Conservation (phyloP, 257 asterid genomes). For the Primulina tabacum region DNA sequence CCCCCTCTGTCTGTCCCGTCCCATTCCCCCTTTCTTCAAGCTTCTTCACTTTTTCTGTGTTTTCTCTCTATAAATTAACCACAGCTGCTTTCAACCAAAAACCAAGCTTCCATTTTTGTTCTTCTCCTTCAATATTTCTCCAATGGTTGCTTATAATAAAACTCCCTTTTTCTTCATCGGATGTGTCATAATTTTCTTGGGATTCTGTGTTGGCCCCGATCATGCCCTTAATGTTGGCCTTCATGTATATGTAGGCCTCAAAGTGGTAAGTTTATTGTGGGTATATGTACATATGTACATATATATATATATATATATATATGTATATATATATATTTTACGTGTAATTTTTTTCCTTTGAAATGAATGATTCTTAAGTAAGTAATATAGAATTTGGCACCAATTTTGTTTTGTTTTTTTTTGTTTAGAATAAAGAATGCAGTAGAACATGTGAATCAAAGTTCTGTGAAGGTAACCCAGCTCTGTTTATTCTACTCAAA, state of each 20-base stretch:
- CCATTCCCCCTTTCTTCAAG: slow-evolving; percentile 8
- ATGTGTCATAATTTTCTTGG: slow-evolving; percentile 13
- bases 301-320: too few relatives aligned
- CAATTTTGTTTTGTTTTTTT: background rate
- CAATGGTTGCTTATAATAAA: slow-evolving; percentile 28
- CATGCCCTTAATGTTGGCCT: slow-evolving; percentile 60
- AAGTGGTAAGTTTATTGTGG: slow-evolving; percentile 34
- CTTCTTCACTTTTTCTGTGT: slow-evolving; percentile 28
- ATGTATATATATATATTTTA: background rate
- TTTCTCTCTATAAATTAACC: slow-evolving; percentile 33
- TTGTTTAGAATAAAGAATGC: slow-evolving; percentile 57
- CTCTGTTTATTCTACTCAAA: background rate
- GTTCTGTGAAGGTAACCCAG: slow-evolving; percentile 65
- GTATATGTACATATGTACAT: too few relatives aligned
- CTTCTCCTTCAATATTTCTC: slow-evolving; percentile 34
- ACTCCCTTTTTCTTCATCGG: slow-evolving; percentile 27
- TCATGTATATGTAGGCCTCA: slow-evolving; percentile 38
- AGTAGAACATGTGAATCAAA: slow-evolving; percentile 87
- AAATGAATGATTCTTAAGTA: background rate
- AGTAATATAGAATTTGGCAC: too few relatives aligned
- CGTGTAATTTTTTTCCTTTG: too few relatives aligned
- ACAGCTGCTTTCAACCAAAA: slow-evolving; percentile 24
- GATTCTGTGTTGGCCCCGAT: slow-evolving; percentile 25
- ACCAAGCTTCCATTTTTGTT: slow-evolving; percentile 29
- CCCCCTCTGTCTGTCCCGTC: background rate